Evolutionary conservation across 257 asterid genomes (phyloP).

Genomic region (Thymus mandschuricus): DNA sequence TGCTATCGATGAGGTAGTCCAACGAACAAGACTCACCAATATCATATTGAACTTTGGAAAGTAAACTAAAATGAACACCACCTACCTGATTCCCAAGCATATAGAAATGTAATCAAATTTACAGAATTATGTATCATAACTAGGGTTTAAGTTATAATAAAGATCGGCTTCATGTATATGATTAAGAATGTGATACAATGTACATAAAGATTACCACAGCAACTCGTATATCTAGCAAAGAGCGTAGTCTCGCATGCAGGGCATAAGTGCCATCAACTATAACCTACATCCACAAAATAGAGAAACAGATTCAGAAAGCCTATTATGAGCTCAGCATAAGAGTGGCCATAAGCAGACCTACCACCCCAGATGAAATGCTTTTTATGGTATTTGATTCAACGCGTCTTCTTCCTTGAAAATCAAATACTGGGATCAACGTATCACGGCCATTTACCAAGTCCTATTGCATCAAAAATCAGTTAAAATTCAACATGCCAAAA

Average conservation of each 20-base stretch:
- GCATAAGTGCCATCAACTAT: constrained; percentile 98
- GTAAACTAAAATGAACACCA: constrained; percentile 99
- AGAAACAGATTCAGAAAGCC: constrained; percentile 26
- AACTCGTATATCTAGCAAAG: constrained; percentile 96
- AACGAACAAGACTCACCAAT: constrained; percentile 97
- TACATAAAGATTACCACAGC: constrained; percentile 76
- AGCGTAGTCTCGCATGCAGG: constrained; percentile 85
- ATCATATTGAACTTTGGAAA: constrained; percentile 97
- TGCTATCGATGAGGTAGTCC: constrained; percentile 98
- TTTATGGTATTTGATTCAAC: constrained; percentile 61
- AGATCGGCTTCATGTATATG: constrained; percentile 17
- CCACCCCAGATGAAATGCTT: constrained; percentile 86
- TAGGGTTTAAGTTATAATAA: constrained; percentile 20
- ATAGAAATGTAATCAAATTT: constrained; percentile 33
- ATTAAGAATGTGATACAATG: background rate
- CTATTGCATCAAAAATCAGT: constrained; percentile 44
- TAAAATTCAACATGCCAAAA: constrained; percentile 5
- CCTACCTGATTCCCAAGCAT: constrained; percentile 74
- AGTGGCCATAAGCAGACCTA: constrained; percentile 43
- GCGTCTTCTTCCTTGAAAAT: constrained; percentile 87
- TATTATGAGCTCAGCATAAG: background rate
- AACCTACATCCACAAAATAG: constrained; percentile 53
- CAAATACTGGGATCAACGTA: constrained; percentile 72
- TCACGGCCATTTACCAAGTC: constrained; percentile 83
- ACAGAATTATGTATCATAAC: constrained; percentile 22